Evolutionary conservation across 805 yeast genomes (phyloP).

Genomic region (Sugiyamaella lignohabitans): DNA sequence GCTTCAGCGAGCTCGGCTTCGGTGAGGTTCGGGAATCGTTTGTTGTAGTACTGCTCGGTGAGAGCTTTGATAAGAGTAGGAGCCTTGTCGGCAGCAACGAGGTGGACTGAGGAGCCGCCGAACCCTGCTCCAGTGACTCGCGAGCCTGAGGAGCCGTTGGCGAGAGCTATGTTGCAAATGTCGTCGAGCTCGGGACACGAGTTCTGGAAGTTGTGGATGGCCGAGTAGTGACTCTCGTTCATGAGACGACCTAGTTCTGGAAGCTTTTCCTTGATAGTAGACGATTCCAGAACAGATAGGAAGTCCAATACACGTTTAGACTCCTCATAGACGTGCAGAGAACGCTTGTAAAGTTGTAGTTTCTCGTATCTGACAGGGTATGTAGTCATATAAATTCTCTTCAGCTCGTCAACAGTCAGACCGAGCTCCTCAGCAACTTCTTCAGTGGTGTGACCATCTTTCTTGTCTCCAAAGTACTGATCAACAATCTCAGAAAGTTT

Average conservation of each 20-base stretch:
- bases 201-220: constrained; percentile 44
- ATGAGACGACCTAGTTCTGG: constrained; percentile 46
- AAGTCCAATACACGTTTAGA: constrained; percentile 52
- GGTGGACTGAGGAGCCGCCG: constrained; percentile 69
- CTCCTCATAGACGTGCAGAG: constrained; percentile 59
- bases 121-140: constrained; percentile 77
- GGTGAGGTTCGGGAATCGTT: constrained; percentile 44
- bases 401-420: constrained; percentile 38
- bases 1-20: constrained; percentile 43
- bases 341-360: constrained; percentile 51
- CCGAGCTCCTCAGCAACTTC: constrained; percentile 43
- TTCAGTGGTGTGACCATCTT: constrained; percentile 45
- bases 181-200: constrained; percentile 50
- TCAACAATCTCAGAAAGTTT: constrained; percentile 42
- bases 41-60: constrained; percentile 44
- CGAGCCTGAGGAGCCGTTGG: constrained; percentile 56
- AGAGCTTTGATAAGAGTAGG: constrained; percentile 38
- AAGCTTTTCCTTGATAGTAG: constrained; percentile 19
- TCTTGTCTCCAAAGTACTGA: constrained; percentile 32
- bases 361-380: constrained; percentile 52
- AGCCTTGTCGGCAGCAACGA: constrained; percentile 43
- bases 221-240: constrained; percentile 54
- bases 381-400: constrained; percentile 40
- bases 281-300: constrained; percentile 24
- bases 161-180: constrained; percentile 47